A percentile compares a stretch with the other conserved stretches of the same genome.
These are phyloP conservation scores for Boletus rex-veris DNA, from an alignment of 768 basidiomycete genomes.

Conservation along the genomic window DNA sequence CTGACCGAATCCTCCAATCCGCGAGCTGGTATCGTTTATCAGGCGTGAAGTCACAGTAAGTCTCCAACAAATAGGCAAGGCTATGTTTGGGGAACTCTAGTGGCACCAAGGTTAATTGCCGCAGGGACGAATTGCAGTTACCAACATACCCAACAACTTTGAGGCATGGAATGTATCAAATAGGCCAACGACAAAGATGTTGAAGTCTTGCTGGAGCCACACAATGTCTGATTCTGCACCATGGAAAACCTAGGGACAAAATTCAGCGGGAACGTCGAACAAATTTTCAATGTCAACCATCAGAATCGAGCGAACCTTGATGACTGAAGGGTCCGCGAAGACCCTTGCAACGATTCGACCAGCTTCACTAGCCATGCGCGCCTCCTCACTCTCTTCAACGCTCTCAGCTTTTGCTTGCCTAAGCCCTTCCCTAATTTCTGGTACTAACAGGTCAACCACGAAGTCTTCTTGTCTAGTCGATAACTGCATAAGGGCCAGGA, in stretches of 20 bases:
- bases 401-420: conserved; percentile 52
- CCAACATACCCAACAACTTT: conserved; percentile 61
- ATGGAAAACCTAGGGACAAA: conserved; percentile 70
- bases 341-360: conserved; percentile 46
- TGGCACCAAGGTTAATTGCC: background rate
- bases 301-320: conserved; percentile 58
- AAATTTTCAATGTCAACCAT: background rate
- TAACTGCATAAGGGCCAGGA: conserved; percentile 92
- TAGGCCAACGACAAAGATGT: conserved; percentile 89
- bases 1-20: conserved; percentile 91
- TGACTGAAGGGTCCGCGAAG: conserved; percentile 77
- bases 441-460: conserved; percentile 75
- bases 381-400: conserved; percentile 8
- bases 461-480: conserved; percentile 83
- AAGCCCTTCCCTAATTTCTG: conserved; percentile 63
- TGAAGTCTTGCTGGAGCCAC: conserved; percentile 97
- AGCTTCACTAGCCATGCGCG: conserved; percentile 21
- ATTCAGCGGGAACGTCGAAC: background rate
- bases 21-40: conserved; percentile 97
- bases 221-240: conserved; percentile 92
- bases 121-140: background rate
- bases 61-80: conserved; percentile 77
- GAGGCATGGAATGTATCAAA: conserved; percentile 98
- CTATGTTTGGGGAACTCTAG: conserved; percentile 81
- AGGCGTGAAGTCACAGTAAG: conserved; percentile 85